Conservation (phyloP, 169 alveolate species). For the Plasmodium sp. region DNA sequence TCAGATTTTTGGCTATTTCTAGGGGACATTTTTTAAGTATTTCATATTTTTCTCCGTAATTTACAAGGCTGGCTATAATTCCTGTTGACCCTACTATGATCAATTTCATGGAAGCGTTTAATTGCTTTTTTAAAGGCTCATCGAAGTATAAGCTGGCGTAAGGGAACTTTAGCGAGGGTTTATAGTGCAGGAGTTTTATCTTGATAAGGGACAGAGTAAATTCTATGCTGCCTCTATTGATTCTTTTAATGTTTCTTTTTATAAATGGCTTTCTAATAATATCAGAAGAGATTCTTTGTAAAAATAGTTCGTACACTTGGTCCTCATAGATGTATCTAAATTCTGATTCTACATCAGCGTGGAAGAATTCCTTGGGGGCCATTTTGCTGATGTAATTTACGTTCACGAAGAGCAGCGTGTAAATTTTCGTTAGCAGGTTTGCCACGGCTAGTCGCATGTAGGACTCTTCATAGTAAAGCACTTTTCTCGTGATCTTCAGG, state of each 20-base stretch:
- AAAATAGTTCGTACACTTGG: slow-evolving; percentile 19
- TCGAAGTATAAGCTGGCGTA: slow-evolving; percentile 69
- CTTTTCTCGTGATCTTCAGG: slow-evolving; percentile 24
- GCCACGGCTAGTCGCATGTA: slow-evolving; percentile 50
- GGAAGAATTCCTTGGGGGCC: slow-evolving; percentile 57
- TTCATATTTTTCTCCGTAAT: slow-evolving; percentile 31
- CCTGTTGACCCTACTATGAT: slow-evolving; percentile 29
- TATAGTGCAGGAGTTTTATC: slow-evolving; percentile 51
- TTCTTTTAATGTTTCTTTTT: slow-evolving; percentile 42
- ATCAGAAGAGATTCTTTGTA: slow-evolving; percentile 26
- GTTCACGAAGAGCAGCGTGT: slow-evolving; percentile 34
- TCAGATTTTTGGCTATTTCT: slow-evolving; percentile 16
- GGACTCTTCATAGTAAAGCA: slow-evolving; percentile 40
- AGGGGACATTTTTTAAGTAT: slow-evolving; percentile 44
- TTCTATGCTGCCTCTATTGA: slow-evolving; percentile 68
- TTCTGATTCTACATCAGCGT: slow-evolving; percentile 30
- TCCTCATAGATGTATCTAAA: slow-evolving; percentile 39
- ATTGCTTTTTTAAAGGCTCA: slow-evolving; percentile 42
- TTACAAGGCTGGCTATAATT: slow-evolving; percentile 33
- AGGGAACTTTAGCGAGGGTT: slow-evolving; percentile 5
- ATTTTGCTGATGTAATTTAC: slow-evolving; percentile 47
- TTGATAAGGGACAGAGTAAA: slow-evolving; percentile 34
- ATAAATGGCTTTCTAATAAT: slow-evolving; percentile 48
- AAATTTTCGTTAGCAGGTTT: slow-evolving; percentile 39
- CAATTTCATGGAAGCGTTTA: slow-evolving; percentile 33